Conservation (phyloP, 306 rosid species). For the Gleditsia sinensis region DNA sequence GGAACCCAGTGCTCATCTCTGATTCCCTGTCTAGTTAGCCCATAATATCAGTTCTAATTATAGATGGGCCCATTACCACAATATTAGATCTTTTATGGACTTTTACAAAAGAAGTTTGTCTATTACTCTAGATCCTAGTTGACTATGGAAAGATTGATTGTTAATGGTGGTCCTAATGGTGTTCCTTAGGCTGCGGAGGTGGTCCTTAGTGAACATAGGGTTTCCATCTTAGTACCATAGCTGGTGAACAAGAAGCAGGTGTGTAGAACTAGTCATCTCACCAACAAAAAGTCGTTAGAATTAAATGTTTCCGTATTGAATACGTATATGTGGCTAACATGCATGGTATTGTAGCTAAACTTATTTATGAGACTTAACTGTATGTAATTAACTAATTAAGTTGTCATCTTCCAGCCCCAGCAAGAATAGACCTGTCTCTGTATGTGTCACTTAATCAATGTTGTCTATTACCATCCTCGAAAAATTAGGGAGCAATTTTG, state of each 20-base stretch:
- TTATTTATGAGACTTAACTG: slow-evolving; percentile 4
- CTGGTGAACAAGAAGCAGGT: neutral
- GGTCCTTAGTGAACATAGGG: slow-evolving; percentile 48
- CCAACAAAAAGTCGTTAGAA: neutral
- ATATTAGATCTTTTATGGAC: neutral
- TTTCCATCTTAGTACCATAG: neutral
- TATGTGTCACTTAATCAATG: slow-evolving; percentile 25
- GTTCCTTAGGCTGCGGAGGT: slow-evolving; percentile 65
- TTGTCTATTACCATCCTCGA: slow-evolving; percentile 16
- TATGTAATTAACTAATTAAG: neutral
- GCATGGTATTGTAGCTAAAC: slow-evolving; percentile 35
- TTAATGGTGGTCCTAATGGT: slow-evolving; percentile 43
- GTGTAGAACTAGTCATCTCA: neutral
- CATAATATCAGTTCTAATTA: neutral
- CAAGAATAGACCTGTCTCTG: neutral
- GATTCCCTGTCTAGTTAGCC: too few species aligned
- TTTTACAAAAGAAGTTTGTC: slow-evolving; percentile 28
- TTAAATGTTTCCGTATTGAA: slow-evolving; percentile 12
- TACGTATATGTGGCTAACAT: slow-evolving; percentile 52
- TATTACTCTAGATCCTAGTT: slow-evolving; percentile 23
- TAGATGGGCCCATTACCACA: slow-evolving; percentile 1
- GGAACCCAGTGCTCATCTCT: neutral
- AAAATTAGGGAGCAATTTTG: neutral
- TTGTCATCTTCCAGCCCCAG: slow-evolving; percentile 11
- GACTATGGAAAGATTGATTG: slow-evolving; percentile 23